Conservation (phyloP, 257 asterid genomes). For the Solanum chiquidenum region DNA sequence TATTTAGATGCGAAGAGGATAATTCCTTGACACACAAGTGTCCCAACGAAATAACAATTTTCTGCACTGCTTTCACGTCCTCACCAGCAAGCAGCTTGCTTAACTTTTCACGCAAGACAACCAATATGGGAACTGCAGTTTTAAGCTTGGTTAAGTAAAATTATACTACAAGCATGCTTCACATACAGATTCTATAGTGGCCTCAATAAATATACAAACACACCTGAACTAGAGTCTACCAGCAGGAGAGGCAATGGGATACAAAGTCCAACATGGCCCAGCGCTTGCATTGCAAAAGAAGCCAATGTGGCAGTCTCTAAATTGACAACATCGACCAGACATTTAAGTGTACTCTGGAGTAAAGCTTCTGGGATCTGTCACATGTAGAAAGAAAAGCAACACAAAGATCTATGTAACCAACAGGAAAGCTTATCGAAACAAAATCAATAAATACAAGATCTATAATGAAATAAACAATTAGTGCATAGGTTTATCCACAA, state of each 20-base stretch:
- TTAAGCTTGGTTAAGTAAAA: background rate
- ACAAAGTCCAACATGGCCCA: slow-evolving; percentile 92
- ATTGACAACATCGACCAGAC: slow-evolving; percentile 64
- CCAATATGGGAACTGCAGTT: slow-evolving; percentile 61
- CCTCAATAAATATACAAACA: slow-evolving; percentile 6
- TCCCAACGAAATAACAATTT: slow-evolving; percentile 74
- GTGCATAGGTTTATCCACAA: background rate
- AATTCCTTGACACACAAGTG: slow-evolving; percentile 82
- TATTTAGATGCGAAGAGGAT: slow-evolving; percentile 44
- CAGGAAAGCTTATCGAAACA: background rate
- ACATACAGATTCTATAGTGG: background rate
- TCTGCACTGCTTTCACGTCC: slow-evolving; percentile 84
- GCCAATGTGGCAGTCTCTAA: slow-evolving; percentile 66
- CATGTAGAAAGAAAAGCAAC: background rate
- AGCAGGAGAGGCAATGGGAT: slow-evolving; percentile 60
- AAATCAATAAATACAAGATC: background rate
- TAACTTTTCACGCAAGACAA: slow-evolving; percentile 43
- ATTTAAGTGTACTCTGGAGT: slow-evolving; percentile 65
- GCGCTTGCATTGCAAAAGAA: slow-evolving; percentile 82
- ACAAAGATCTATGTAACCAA: background rate
- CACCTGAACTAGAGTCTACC: slow-evolving; percentile 60
- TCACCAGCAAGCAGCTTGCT: slow-evolving; percentile 73
- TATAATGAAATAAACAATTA: background rate
- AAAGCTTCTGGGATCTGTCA: slow-evolving; percentile 61
- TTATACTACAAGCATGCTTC: background rate